Base-by-base conservation (phyloP, 164 flowering plant species). In the Litsea cubeba region DNA sequence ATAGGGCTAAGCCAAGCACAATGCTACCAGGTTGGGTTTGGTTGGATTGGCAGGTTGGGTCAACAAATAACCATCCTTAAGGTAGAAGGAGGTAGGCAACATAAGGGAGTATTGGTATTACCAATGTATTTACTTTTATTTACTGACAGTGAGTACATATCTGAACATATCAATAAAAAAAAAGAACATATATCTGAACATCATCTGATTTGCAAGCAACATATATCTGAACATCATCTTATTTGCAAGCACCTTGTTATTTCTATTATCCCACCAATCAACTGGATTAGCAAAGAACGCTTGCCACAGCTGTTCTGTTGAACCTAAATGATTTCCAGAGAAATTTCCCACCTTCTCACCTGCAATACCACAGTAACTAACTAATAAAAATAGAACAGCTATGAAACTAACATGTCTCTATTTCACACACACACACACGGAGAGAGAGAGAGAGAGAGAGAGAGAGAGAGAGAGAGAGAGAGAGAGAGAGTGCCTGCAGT, bases 211-310 rank as follows among this genome's bases (percentile, higher is more conserved):
- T 51, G 20, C n/a, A 57, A 51, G 10, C 87, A 54, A 54, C 4
- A 54, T 54, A 54, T 15, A 15, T 54, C n/a, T 54, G 60, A 54
- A 54, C 12, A 54, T 17, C 46, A 54, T 54, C 60, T 54, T 4
- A 51, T 17, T 51, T 51, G 20, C n/a, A 57, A 51, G 10, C 87
- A 94, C 98, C 97, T 94, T 92, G 84, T 79, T 88, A 65, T 83
- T 90, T 84, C 97, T 81, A 80, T 94, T 92, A 81, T 94, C 97
- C 95, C 97, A 94, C 98, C 98, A 94, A 2, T 90, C 97, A 8
- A 76, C 67, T n/a, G 98, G 98, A 83, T 90, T 92, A 68, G 95
- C 98, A 83, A 94, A 92, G 82, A 89, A 94, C 2, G 95, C 97
- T 76, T 94, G 98, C 98, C 98, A 94, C 57, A 85, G 89, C 77